Evolutionary conservation across 257 asterid genomes (phyloP).

Genomic region (Catharanthus roseus): DNA sequence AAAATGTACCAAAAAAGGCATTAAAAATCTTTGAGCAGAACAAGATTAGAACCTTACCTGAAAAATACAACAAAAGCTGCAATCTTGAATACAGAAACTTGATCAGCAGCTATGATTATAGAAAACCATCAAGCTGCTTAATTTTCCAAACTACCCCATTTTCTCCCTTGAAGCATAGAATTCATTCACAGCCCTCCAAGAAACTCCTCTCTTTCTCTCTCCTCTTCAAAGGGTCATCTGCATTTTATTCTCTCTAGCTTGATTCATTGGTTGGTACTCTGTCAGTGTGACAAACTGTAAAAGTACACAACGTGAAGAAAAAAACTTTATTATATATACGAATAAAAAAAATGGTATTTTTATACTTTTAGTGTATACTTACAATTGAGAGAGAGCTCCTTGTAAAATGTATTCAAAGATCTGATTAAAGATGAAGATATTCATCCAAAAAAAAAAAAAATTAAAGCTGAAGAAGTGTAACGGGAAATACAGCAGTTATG

Average conservation of each 20-base stretch:
- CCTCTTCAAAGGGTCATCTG: constrained; percentile 23
- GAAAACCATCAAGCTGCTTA: constrained; percentile 52
- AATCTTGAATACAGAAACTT: constrained; percentile 28
- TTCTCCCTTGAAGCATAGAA: constrained; percentile 15
- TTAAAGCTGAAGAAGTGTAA: constrained; percentile 7
- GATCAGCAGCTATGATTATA: constrained; percentile 57
- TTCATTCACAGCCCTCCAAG: constrained; percentile 10
- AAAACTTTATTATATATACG: not conserved
- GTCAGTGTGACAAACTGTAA: constrained; percentile 37
- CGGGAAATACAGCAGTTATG: constrained; percentile 16
- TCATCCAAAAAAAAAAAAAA: too few species aligned
- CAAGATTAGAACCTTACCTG: constrained; percentile 17
- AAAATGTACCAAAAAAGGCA: not conserved
- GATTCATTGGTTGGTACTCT: constrained; percentile 26
- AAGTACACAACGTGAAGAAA: constrained; percentile 13
- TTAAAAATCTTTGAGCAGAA: constrained; percentile 7
- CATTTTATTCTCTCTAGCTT: constrained; percentile 11
- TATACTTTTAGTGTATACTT: not conserved
- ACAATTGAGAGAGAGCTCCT: not conserved
- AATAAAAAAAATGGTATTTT: not conserved
- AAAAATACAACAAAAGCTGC: constrained; percentile 11
- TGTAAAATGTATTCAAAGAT: not conserved
- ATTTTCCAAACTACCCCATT: constrained; percentile 43
- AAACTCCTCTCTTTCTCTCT: constrained; percentile 16
- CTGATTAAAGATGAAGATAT: not conserved